Base-by-base conservation (phyloP, 768 basidiomycete genomes). In the Pholiota conissans region DNA sequence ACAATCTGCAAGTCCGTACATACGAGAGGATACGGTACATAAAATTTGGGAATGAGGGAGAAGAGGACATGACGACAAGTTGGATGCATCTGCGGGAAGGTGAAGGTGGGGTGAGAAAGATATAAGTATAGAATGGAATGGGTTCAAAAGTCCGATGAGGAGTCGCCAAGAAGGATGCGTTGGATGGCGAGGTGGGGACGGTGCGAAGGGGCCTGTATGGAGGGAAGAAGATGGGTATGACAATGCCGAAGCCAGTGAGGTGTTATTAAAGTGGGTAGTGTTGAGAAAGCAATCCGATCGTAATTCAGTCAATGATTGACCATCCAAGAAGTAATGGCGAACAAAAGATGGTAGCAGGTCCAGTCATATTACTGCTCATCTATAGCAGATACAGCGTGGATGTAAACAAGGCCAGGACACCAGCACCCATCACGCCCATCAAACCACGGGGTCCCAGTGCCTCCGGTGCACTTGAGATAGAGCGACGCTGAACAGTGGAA, bases 331-430 rank as follows among this genome's bases (percentile, higher is more conserved):
- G 30, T 22, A 45, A 32, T 6, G 26, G 28, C 8, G 53, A 20
- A 45, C 29, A 6, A 30, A 16, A 46, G 42, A 45, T 45, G 42
- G 42, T 8, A 45, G 42, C 42, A 45, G 42, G n/a, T 45, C 53
- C 6, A 54, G 9, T 37, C 47, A 14, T 35, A n/a, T 28, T 47
- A 8, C 46, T 53, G 28, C 34, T 35, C 55, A 30, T 67, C 68
- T 73, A 78, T 60, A 78, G 69, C 55, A 71, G 49, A 53, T 71
- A 58, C 55, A 68, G 62, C 50, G 65, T 62, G 13, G 73, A 49
- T 34, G 72, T 69, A 53, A 68, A 46, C 32, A 71, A 56, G 24
- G 65, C 62, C 63, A 75, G 55, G 28, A 69, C 71, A 27, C 65
- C 66, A n/a, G 65, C 71, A 8, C 65, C 69, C 54, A 66, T 46